Evolutionary conservation across 495 filamentous ascomycete species (phyloP), one percentile per base, ranked within the genome.

Genomic region (Trypethelium eluteriae): DNA sequence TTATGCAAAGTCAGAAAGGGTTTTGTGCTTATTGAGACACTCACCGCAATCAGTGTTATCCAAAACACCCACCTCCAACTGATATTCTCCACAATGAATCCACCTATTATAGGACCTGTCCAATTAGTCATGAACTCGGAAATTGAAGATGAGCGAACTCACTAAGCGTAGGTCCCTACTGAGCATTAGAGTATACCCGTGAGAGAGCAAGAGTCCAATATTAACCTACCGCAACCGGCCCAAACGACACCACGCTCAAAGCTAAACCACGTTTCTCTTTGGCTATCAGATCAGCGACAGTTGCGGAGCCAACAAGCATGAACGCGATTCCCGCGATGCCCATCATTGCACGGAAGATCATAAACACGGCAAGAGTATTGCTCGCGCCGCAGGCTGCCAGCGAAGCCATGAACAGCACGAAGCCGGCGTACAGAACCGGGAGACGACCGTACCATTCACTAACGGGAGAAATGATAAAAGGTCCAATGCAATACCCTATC

Each of bases 371-470:
- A 66, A 81, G 63, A 36, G 69, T 74, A 3, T 74, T 73, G 7
- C 76, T 70, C 10, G 81, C 71, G 35, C 78, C 79, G 59, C 79
- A 81, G n/a, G 76, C 79, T 63, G 81, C 75, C 14, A 69, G 79
- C 67, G 80, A 80, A 14, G 79, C 66, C 5, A 80, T 70, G 62
- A 82, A 80, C 10, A 83, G 69, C 6, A 84, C 62, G 69, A 84
- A 85, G 72, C 77, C 80, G 14, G 70, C 68, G 50, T 82, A 72
- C 66, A 85, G 84, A 56, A 86, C 62, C 2, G 70, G 70, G 2
- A 79, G 70, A 3, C 87, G 79, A 16, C 87, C 87, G 69, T 86
- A 85, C 38, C 86, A 73, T 68, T 89, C 87, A 36, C 80, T 84
- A 2, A 88, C 50, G 0, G 87, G 87, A 2, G 85, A 84, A 2